Evolutionary conservation across 768 basidiomycete species (phyloP).

Genomic region (Boletus sp.): DNA sequence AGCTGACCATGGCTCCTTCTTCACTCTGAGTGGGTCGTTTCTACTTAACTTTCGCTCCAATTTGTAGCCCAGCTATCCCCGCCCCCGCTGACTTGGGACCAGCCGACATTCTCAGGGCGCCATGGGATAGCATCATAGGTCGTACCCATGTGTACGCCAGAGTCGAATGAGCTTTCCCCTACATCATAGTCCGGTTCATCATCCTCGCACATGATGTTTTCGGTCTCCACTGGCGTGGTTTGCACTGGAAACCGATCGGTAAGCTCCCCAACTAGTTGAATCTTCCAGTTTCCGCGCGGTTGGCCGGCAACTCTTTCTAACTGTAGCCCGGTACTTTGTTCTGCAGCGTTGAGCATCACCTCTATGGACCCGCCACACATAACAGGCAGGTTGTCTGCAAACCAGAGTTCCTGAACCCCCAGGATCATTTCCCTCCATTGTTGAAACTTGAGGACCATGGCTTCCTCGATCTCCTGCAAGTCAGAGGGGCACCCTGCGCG

Average conservation of each 20-base stretch:
- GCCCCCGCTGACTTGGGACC: slow-evolving; percentile 12
- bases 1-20: background rate
- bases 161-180: slow-evolving; percentile 28
- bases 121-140: slow-evolving; percentile 2
- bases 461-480: slow-evolving; percentile 46
- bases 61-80: slow-evolving; percentile 7
- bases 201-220: slow-evolving; percentile 18
- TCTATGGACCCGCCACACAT: slow-evolving; percentile 37
- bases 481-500: slow-evolving; percentile 43
- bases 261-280: slow-evolving; percentile 27
- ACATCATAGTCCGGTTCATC: slow-evolving; percentile 19
- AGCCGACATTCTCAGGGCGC: slow-evolving; percentile 8
- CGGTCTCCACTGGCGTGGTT: slow-evolving; percentile 7
- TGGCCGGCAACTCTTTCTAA: slow-evolving; percentile 19
- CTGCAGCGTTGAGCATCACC: slow-evolving; percentile 25
- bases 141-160: slow-evolving; percentile 23
- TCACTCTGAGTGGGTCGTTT: background rate
- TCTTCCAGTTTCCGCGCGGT: slow-evolving; percentile 29
- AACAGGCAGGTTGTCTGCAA: slow-evolving; percentile 36
- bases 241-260: slow-evolving; percentile 4
- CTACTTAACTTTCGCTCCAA: slow-evolving; percentile 1
- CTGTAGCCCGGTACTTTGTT: slow-evolving; percentile 24
- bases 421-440: slow-evolving; percentile 48
- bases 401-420: slow-evolving; percentile 46
- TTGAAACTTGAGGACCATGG: slow-evolving; percentile 54